Evolutionary conservation across 176 grass and related monocot genomes (phyloP).

Genomic region (Zea mays): DNA sequence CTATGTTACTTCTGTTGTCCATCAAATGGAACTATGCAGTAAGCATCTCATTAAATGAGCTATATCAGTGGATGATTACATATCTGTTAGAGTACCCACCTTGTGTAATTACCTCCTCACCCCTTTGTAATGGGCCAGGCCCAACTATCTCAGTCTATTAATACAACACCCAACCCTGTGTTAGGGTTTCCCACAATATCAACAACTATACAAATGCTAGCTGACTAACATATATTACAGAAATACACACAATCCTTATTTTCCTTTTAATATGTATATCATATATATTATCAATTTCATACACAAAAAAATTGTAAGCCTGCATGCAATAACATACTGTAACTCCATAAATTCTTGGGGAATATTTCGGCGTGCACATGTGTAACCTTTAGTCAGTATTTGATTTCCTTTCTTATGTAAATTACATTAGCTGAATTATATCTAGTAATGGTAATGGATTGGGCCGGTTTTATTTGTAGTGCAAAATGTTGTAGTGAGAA

Average conservation of each 20-base stretch:
- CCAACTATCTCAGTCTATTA: too few relatives aligned
- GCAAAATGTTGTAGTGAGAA: slow-evolving; percentile 50
- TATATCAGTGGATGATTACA: neutral
- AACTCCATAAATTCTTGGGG: neutral
- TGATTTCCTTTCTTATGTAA: slow-evolving; percentile 2
- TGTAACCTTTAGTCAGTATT: neutral
- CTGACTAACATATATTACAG: neutral
- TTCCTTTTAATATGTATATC: too few relatives aligned
- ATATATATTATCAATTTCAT: neutral
- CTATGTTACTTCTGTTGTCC: neutral
- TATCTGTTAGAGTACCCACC: neutral
- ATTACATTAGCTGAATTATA: slow-evolving; percentile 2
- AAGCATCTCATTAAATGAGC: slow-evolving; percentile 6
- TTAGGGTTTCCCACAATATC: too few relatives aligned
- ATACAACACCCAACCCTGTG: too few relatives aligned
- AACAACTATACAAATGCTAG: neutral
- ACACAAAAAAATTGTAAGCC: neutral
- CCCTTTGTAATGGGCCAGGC: too few relatives aligned
- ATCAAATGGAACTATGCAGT: slow-evolving; percentile 1
- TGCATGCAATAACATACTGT: neutral
- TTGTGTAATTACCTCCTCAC: too few relatives aligned
- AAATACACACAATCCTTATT: too few relatives aligned
- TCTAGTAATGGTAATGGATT: slow-evolving; percentile 14
- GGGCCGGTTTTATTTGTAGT: slow-evolving; percentile 23
- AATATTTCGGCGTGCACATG: neutral